These are phyloP conservation scores for Pleurotus platypus DNA, from an alignment of 768 basidiomycete species.

Conservation along the genomic window DNA sequence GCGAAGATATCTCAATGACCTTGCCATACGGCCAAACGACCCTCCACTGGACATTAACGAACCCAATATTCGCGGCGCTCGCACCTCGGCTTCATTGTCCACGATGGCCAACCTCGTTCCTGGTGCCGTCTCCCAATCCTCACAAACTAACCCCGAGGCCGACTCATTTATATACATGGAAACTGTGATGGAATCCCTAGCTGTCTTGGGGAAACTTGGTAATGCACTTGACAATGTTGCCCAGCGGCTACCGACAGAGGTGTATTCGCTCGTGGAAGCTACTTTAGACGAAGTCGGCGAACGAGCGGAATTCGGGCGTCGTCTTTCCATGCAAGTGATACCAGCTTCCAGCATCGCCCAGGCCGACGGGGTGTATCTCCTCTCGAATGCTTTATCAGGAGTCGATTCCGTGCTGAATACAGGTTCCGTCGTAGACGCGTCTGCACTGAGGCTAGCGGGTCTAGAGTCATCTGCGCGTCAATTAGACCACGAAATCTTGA, in stretches of 20 bases:
- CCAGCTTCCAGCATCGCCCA: conserved; percentile 29
- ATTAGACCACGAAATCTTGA: conserved; percentile 79
- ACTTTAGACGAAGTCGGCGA: conserved; percentile 93
- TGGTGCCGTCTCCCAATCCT: not conserved
- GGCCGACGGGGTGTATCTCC: conserved; percentile 53
- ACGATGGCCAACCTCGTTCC: conserved; percentile 4
- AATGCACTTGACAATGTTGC: conserved; percentile 77
- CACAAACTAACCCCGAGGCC: conserved; percentile 71
- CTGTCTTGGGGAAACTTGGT: conserved; percentile 86
- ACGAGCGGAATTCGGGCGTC: conserved; percentile 73
- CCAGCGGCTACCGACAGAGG: conserved; percentile 80
- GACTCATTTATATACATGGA: conserved; percentile 95
- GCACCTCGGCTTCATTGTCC: conserved; percentile 17
- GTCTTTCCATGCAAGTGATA: conserved; percentile 32
- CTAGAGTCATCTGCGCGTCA: conserved; percentile 71
- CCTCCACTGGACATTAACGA: conserved; percentile 65
- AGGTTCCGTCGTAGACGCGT: conserved; percentile 37
- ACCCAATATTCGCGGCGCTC: conserved; percentile 24
- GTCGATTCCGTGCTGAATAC: conserved; percentile 20
- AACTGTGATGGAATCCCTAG: conserved; percentile 87
- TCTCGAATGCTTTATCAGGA: conserved; percentile 25
- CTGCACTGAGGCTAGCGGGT: conserved; percentile 62
- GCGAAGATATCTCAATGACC: conserved; percentile 57
- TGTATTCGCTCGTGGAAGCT: conserved; percentile 79
- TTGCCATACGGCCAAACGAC: conserved; percentile 74